Conservation (phyloP, 495 filamentous ascomycete genomes). For the Lasiosphaeris hirsuta region DNA sequence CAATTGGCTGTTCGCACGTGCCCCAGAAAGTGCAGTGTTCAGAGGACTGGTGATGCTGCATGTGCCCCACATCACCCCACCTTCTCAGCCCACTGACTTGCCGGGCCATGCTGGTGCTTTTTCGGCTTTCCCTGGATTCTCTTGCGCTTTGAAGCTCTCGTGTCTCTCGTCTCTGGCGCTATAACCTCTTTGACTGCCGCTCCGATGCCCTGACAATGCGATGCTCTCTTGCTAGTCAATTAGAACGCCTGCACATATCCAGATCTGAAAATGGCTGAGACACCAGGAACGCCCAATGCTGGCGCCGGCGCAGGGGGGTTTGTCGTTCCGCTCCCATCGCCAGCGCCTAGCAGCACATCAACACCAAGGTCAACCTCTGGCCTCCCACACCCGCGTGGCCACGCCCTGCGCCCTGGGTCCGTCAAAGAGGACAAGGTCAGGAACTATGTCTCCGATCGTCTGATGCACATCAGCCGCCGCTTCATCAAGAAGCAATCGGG, state of each 20-base stretch:
- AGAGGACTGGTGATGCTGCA: not conserved
- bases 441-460: conserved; percentile 59
- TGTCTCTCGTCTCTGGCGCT: not conserved
- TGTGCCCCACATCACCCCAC: not conserved
- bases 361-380: conserved; percentile 30
- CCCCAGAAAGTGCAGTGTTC: not conserved
- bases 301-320: conserved; percentile 44
- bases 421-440: conserved; percentile 74
- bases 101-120: not conserved
- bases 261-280: conserved; percentile 36
- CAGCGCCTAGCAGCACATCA: conserved; percentile 53
- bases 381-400: conserved; percentile 62
- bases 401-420: conserved; percentile 66
- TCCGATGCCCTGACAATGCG: conserved; percentile 17
- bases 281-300: conserved; percentile 1
- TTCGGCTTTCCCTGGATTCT: no score
- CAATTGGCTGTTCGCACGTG: not conserved
- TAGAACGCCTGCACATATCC: not conserved
- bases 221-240: conserved; percentile 15
- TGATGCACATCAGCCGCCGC: conserved; percentile 63
- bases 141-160: not conserved
- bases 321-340: conserved; percentile 50
- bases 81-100: not conserved
- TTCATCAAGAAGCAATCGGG: conserved; percentile 69
- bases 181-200: not conserved